These are phyloP conservation scores for Solanum medicagineum DNA, from an alignment of 257 asterid species.

Conservation along the genomic window DNA sequence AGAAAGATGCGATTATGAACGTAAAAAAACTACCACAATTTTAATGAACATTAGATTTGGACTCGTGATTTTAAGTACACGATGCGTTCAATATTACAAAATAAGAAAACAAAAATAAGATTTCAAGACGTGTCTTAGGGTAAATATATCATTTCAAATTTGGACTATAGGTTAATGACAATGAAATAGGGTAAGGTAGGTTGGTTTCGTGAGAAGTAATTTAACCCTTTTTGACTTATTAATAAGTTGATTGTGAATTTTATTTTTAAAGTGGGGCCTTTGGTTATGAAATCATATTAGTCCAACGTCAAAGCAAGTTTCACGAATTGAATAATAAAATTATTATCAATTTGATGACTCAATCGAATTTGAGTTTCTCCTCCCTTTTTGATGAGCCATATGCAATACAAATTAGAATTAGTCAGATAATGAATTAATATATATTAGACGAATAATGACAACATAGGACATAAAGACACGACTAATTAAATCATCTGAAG, in stretches of 20 bases:
- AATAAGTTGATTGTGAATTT: neutral
- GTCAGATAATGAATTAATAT: neutral
- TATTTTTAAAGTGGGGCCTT: neutral
- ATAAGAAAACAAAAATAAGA: neutral
- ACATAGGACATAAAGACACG: no score
- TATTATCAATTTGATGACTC: neutral
- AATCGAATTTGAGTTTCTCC: neutral
- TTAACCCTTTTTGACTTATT: neutral
- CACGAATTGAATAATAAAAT: neutral
- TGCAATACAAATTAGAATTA: neutral
- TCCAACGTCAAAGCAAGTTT: fast-evolving
- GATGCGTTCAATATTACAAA: no score
- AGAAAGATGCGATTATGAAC: no score
- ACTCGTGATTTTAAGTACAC: no score
- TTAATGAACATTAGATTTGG: no score
- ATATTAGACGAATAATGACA: no score
- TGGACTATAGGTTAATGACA: neutral
- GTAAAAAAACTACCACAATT: no score
- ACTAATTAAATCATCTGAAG: no score
- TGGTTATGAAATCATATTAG: neutral
- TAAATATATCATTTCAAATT: neutral
- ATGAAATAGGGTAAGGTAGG: neutral
- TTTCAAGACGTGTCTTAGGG: neutral
- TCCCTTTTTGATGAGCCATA: neutral
- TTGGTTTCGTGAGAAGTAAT: neutral